Conservation (phyloP, 306 rosid species). For the Vigna angularis region DNA sequence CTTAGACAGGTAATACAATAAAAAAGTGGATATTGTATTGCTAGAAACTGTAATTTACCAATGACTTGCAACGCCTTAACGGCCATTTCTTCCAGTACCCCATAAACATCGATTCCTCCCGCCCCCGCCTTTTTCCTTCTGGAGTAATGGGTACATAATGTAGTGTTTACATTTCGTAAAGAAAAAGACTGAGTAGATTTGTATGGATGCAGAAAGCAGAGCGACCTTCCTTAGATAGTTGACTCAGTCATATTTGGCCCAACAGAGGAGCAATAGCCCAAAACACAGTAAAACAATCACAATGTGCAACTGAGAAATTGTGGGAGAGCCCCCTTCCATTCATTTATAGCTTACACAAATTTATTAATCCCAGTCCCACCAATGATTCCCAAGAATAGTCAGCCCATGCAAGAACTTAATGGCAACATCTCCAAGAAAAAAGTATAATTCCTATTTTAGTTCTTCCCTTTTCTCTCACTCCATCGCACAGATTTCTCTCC, state of each 20-base stretch:
- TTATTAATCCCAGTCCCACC: not conserved
- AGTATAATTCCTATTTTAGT: not conserved
- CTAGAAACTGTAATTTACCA: not conserved
- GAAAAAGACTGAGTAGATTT: no score
- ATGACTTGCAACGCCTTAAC: not conserved
- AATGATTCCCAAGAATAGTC: not conserved
- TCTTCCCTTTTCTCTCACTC: not conserved
- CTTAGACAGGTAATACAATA: not conserved
- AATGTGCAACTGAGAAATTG: not conserved
- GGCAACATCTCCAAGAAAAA: conserved; percentile 6
- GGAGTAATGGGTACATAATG: no score
- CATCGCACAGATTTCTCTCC: conserved; percentile 31
- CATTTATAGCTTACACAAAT: not conserved
- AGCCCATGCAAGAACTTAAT: conserved; percentile 11
- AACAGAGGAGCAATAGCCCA: not conserved
- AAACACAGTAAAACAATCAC: not conserved
- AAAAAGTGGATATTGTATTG: not conserved
- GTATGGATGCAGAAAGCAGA: no score
- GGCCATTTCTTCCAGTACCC: no score
- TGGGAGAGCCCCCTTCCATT: not conserved
- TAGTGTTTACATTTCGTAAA: no score
- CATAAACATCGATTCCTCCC: no score
- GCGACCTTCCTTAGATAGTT: not conserved
- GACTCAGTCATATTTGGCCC: not conserved
- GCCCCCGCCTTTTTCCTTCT: no score